Conservation (phyloP, 1,284 basidiomycete genomes). For the Trichosporon sp. region DNA sequence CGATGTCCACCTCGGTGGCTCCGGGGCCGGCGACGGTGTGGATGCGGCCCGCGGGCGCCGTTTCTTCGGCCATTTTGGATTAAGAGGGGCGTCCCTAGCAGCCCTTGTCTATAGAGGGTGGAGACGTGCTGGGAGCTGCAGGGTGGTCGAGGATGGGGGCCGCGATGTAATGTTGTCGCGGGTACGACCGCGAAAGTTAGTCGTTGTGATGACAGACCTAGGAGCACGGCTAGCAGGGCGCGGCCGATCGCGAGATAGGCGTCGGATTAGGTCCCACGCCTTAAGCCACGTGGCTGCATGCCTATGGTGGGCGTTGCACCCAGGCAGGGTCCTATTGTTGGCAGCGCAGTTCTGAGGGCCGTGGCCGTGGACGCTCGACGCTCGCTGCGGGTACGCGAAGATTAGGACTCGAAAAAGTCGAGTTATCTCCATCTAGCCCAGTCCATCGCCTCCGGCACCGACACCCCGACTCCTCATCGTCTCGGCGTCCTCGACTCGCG, state of each 20-base stretch:
- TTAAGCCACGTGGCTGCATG: not conserved
- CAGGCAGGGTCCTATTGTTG: not conserved
- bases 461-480: not conserved
- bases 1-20: conserved; percentile 47
- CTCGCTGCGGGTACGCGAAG: not conserved
- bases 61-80: conserved; percentile 25
- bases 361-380: not conserved
- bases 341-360: not conserved
- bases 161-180: conserved; percentile 10
- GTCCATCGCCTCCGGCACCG: not conserved
- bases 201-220: not conserved
- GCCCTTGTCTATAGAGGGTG: not conserved
- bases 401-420: not conserved
- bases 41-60: conserved; percentile 14
- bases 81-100: not conserved
- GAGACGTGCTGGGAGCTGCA: not conserved
- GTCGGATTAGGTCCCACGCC: not conserved
- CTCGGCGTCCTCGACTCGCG: not conserved
- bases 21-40: conserved; percentile 40
- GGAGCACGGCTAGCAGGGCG: not conserved
- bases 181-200: not conserved
- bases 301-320: not conserved
- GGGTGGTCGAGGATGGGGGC: not conserved
- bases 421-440: not conserved
- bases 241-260: not conserved